Base-by-base conservation (phyloP, 345 rosid species). In the Hibiscus trionum region DNA sequence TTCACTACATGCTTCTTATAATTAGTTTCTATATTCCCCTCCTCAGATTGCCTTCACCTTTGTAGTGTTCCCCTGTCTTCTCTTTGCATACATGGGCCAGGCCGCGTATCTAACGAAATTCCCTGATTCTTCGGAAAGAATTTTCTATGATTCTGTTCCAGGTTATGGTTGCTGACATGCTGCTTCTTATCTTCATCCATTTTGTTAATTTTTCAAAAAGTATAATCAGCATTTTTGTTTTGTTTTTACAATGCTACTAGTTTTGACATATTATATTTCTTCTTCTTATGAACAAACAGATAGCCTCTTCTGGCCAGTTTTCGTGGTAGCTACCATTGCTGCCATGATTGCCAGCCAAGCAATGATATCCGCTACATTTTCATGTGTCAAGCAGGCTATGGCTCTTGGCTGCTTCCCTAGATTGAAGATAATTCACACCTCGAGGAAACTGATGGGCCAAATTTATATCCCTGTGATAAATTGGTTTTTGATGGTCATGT, bases 331-430 rank as follows among this genome's bases (percentile, higher is more conserved):
- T 33, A 82, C 97, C 14, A 72, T 91, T 11, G 97, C 99, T 3
- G 97, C 99, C 17, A 89, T 85, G 90, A 95, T 95, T 75, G 97
- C 99, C 31, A 95, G 99, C 79, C 99, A 95, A 84, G 97, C 97
- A n/a, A 95, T 95, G 99, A 95, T 95, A 73, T 95, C 99, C 47
- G 99, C 99, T 37, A 91, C 99, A 58, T 95, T 91, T 80, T 95
- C 97, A 19, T 95, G 97, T 8, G 91, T 90, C 42, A 95, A 95
- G 79, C 99, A 95, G 70, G 84, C 97, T 37, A 95, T 90, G 97
- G 96, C 99, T 73, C 97, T 95, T 2, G 99, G 97, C 70, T 91
- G 97, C 85, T 95, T 94, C 82, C 97, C 99, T 0, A 87, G 92
- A 85, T 61, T 95, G 87, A 91, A 95, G 87, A 95, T 95, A 74